These are phyloP conservation scores for Cercospora sesami DNA, from an alignment of 2,329 filamentous ascomycete species.

Conservation along the genomic window DNA sequence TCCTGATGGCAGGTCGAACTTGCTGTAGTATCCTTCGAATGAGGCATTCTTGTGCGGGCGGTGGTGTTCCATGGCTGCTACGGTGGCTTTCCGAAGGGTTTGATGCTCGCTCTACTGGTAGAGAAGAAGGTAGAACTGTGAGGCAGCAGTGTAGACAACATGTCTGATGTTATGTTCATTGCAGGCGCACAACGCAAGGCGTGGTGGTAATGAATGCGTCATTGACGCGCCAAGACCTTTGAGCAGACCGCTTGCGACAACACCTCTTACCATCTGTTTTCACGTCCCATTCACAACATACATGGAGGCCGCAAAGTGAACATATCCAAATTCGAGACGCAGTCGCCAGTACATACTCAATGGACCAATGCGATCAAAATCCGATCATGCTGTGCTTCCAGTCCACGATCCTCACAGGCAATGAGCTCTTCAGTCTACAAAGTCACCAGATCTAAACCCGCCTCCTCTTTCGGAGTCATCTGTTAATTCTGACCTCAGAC, in stretches of 20 bases:
- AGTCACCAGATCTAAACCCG: neutral
- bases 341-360: neutral
- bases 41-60: slow-evolving; percentile 44
- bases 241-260: neutral
- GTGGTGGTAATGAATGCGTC: neutral
- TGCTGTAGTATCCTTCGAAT: slow-evolving; percentile 56
- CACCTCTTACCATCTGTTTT: neutral
- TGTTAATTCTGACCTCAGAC: neutral
- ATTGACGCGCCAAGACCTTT: neutral
- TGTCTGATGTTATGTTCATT: neutral
- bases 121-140: neutral
- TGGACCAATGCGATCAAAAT: neutral
- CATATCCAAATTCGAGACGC: neutral
- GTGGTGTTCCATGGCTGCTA: slow-evolving; percentile 43
- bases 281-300: neutral
- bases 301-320: neutral
- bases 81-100: neutral
- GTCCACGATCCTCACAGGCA: neutral
- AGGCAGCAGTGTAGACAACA: neutral
- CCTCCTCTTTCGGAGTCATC: neutral
- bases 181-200: neutral
- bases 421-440: neutral
- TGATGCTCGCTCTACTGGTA: neutral
- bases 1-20: slow-evolving; percentile 51
- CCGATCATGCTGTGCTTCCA: neutral